Conservation (phyloP, 1,284 basidiomycete genomes). For the Lignosus rhinocerotis region DNA sequence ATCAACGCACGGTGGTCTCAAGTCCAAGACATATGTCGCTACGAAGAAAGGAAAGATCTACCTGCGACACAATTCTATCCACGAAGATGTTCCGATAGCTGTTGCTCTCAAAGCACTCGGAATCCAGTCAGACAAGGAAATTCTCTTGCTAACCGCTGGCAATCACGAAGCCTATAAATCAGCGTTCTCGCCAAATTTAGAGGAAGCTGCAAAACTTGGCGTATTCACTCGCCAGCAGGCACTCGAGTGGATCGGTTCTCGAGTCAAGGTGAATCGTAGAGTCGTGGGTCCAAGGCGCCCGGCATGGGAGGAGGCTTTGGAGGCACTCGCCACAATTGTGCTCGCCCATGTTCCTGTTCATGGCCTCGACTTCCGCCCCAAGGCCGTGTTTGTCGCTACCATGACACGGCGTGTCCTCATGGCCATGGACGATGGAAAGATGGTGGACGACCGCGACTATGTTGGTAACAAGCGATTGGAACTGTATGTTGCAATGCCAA, state of each 20-base stretch:
- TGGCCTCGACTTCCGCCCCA: slow-evolving; percentile 89
- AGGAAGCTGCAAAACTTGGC: slow-evolving; percentile 90
- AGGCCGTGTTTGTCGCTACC: slow-evolving; percentile 96
- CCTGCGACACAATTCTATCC: slow-evolving; percentile 97
- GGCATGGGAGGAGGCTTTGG: slow-evolving; percentile 91
- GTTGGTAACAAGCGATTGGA: slow-evolving; percentile 99
- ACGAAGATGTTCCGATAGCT: slow-evolving; percentile 96
- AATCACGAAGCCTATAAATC: slow-evolving; percentile 89
- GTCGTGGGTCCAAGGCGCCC: slow-evolving; percentile 82
- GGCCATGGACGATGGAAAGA: slow-evolving; percentile 95
- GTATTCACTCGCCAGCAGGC: slow-evolving; percentile 94
- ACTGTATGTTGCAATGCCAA: slow-evolving; percentile 59
- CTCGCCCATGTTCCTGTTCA: slow-evolving; percentile 95
- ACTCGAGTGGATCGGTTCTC: slow-evolving; percentile 91
- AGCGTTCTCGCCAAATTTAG: slow-evolving; percentile 89
- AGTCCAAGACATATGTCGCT: slow-evolving; percentile 97
- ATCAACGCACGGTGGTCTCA: slow-evolving; percentile 95
- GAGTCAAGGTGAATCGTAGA: slow-evolving; percentile 87
- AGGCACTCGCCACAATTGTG: slow-evolving; percentile 96
- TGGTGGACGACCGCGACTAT: slow-evolving; percentile 99
- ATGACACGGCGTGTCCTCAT: slow-evolving; percentile 97
- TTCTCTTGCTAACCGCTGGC: slow-evolving; percentile 92
- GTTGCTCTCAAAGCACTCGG: slow-evolving; percentile 97
- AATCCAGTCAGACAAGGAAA: slow-evolving; percentile 97
- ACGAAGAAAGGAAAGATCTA: slow-evolving; percentile 95